Evolutionary conservation across 2,329 filamentous ascomycete species (phyloP).

Genomic region (Aspergillus novoparasiticus): DNA sequence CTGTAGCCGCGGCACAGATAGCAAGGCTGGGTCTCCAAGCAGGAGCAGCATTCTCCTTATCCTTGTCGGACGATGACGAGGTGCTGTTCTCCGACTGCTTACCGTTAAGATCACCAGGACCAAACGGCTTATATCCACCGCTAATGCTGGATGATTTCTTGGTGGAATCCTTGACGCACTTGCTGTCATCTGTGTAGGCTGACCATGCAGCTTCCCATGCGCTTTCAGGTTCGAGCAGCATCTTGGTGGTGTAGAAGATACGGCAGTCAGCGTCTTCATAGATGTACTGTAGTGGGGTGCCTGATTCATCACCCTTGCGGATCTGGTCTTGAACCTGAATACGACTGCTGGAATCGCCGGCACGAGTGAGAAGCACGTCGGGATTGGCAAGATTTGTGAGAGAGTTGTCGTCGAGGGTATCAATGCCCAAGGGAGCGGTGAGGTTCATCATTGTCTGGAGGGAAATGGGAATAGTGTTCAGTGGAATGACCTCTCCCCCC

Average conservation of each 20-base stretch:
- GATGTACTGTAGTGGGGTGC: conserved; percentile 57
- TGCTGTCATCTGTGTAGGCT: conserved; percentile 9
- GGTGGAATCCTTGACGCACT: conserved; percentile 17
- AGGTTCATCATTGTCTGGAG: conserved; percentile 20
- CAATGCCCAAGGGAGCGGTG: background rate
- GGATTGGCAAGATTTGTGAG: conserved; percentile 3
- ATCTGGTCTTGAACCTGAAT: conserved; percentile 49
- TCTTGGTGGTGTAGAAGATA: conserved; percentile 58
- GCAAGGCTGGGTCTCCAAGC: background rate
- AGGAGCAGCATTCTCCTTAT: background rate
- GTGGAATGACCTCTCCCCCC: conserved; percentile 40
- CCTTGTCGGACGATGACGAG: background rate
- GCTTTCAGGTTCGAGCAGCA: conserved; percentile 52
- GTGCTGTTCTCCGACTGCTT: conserved; percentile 2
- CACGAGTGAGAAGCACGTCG: conserved; percentile 8
- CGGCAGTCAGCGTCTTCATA: conserved; percentile 62
- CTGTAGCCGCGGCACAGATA: background rate
- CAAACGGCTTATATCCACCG: conserved; percentile 14
- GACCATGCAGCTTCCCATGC: conserved; percentile 51
- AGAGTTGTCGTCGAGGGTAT: conserved; percentile 15
- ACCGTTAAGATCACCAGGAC: conserved; percentile 2
- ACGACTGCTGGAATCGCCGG: conserved; percentile 25
- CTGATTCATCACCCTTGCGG: conserved; percentile 42
- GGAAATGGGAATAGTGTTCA: background rate
- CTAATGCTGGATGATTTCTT: conserved; percentile 13